Evolutionary conservation across 2,329 filamentous ascomycete species (phyloP).

Genomic region (Fusarium keratoplasticum): DNA sequence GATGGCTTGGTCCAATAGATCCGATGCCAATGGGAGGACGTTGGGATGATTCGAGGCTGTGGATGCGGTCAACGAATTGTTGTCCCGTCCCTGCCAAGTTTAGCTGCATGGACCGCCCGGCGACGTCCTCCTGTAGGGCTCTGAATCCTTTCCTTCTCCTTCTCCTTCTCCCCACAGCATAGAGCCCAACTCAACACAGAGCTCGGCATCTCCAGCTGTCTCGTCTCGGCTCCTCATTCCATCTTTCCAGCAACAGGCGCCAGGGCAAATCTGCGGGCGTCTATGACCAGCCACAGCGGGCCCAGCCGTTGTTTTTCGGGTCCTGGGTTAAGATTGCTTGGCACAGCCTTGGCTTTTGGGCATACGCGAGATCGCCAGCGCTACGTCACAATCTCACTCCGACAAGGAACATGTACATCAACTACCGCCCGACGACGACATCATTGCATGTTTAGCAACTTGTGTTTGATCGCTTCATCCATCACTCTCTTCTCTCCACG

Average conservation of each 20-base stretch:
- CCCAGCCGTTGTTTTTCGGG: slow-evolving; percentile 31
- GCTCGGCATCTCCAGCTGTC: background rate
- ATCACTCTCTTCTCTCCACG: background rate
- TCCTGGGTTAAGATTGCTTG: slow-evolving; percentile 27
- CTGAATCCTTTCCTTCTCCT: background rate
- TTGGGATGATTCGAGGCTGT: background rate
- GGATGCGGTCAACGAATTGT: background rate
- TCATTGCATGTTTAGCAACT: slow-evolving; percentile 8
- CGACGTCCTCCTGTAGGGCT: background rate
- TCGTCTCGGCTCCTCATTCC: background rate
- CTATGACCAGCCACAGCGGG: slow-evolving; percentile 28
- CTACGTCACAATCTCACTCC: slow-evolving; percentile 27
- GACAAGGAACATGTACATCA: background rate
- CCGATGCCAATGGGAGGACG: background rate
- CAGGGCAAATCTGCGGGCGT: background rate
- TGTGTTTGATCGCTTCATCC: background rate
- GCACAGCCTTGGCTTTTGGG: slow-evolving; percentile 8
- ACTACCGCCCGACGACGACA: slow-evolving; percentile 5
- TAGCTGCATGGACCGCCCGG: background rate
- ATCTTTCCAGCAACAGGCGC: background rate
- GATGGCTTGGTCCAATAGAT: background rate
- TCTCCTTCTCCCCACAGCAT: background rate
- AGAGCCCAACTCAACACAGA: background rate
- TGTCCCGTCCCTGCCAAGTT: background rate
- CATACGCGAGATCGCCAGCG: slow-evolving; percentile 4